These are phyloP conservation scores for Brassica cretica DNA, from an alignment of 345 rosid species.

Conservation along the genomic window DNA sequence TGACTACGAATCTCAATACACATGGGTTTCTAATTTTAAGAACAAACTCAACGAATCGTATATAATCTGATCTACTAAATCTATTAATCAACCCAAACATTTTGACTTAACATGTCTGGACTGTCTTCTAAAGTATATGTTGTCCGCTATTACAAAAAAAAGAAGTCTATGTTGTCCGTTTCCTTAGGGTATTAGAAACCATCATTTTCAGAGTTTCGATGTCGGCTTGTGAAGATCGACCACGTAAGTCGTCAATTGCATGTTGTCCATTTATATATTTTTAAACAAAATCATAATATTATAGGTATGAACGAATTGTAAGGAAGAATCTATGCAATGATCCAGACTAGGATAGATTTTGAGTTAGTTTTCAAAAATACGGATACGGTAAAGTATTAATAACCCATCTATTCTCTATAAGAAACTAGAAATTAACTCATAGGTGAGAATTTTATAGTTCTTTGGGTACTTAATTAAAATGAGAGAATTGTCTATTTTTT, in stretches of 20 bases:
- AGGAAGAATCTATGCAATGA: constrained; percentile 27
- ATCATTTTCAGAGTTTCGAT: constrained; percentile 30
- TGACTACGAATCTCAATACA: constrained; percentile 20
- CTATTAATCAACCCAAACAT: constrained; percentile 23
- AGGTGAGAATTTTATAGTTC: too few relatives aligned
- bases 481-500: background rate
- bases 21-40: constrained; percentile 23
- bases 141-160: background rate
- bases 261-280: background rate
- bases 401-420: background rate
- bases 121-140: background rate
- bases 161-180: constrained; percentile 6
- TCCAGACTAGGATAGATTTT: constrained; percentile 6
- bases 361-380: constrained; percentile 1
- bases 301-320: constrained; percentile 24
- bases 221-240: constrained; percentile 29
- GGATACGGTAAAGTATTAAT: background rate
- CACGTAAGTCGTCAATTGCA: constrained; percentile 11
- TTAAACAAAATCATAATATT: background rate
- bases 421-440: background rate
- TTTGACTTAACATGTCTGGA: constrained; percentile 27
- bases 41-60: constrained; percentile 28
- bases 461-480: background rate
- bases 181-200: constrained; percentile 29
- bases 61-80: constrained; percentile 26